These are phyloP conservation scores for Microsporum audouinii DNA, from an alignment of 2,329 filamentous ascomycete species.

Conservation along the genomic window DNA sequence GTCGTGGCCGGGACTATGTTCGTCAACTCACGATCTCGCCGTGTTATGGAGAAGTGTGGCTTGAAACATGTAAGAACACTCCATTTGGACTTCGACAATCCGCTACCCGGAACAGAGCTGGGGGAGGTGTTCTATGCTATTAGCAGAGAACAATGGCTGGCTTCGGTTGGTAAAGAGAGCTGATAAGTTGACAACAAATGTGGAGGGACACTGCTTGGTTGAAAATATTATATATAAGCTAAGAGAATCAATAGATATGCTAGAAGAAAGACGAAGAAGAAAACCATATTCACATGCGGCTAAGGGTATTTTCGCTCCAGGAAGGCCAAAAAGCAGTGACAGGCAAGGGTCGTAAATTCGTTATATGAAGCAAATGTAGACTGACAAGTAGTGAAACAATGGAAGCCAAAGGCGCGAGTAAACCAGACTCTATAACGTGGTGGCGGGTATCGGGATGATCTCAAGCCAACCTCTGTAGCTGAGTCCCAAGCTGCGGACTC, in stretches of 20 bases:
- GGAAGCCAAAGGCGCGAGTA: background rate
- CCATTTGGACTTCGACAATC: conserved; percentile 6
- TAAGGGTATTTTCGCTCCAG: conserved; percentile 9
- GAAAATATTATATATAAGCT: background rate
- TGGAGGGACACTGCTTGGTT: background rate
- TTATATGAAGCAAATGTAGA: conserved; percentile 8
- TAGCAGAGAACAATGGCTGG: conserved; percentile 2
- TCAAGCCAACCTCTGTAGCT: conserved; percentile 10
- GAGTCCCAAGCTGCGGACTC: conserved; percentile 9
- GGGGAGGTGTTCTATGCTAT: conserved; percentile 8
- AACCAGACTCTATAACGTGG: background rate
- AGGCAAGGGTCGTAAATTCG: conserved; percentile 11
- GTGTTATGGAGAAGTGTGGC: conserved; percentile 8
- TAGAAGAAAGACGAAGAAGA: background rate
- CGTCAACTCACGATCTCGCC: conserved; percentile 4
- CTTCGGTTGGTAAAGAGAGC: background rate
- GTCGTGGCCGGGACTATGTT: conserved; percentile 5
- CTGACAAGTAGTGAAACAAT: background rate
- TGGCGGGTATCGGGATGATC: background rate
- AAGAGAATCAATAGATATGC: background rate
- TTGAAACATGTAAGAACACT: conserved; percentile 5
- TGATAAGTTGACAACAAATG: background rate
- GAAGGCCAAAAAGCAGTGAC: conserved; percentile 6
- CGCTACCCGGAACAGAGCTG: conserved; percentile 6
- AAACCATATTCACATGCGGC: background rate